Percentiles rank a stretch among this genome's conserved stretches.
These are phyloP conservation scores for Chlorella vulgaris DNA, from an alignment of 139 green algal genomes.

Conservation along the genomic window DNA sequence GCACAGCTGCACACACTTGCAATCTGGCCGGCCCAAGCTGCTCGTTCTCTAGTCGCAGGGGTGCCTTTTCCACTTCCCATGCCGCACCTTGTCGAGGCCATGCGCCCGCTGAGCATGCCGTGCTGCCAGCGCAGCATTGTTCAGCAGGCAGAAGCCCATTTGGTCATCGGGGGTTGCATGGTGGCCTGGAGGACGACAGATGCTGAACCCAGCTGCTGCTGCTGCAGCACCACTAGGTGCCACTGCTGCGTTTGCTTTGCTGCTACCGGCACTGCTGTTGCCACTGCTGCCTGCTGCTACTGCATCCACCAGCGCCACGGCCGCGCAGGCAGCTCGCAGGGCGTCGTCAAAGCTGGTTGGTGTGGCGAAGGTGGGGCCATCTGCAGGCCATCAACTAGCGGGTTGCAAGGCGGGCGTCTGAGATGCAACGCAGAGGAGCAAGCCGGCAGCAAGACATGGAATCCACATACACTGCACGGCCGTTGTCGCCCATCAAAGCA, in stretches of 20 bases:
- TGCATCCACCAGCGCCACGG: conserved; percentile 42
- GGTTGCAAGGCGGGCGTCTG: too few species aligned
- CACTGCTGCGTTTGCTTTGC: background rate
- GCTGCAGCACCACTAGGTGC: background rate
- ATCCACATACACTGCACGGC: too few species aligned
- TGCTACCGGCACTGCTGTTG: conserved; percentile 5
- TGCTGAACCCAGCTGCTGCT: conserved; percentile 58
- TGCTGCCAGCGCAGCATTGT: conserved; percentile 74
- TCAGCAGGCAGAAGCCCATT: conserved; percentile 94
- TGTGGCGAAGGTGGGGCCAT: conserved; percentile 51
- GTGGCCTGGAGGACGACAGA: conserved; percentile 86
- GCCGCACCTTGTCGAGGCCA: conserved; percentile 38
- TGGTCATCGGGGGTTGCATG: conserved; percentile 70
- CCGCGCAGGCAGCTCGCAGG: conserved; percentile 41
- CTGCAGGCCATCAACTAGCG: too few species aligned
- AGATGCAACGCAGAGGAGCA: too few species aligned
- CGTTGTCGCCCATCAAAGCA: too few species aligned
- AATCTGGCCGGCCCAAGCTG: too few species aligned
- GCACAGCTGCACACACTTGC: too few species aligned
- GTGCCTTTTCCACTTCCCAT: too few species aligned
- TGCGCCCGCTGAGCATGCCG: conserved; percentile 58
- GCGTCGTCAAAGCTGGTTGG: conserved; percentile 37
- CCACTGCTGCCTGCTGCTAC: conserved; percentile 11
- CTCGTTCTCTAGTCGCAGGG: too few species aligned
- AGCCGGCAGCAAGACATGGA: background rate